These are phyloP conservation scores for Ceratocystis cubensis DNA, from an alignment of 2,329 filamentous ascomycete genomes.

Conservation along the genomic window DNA sequence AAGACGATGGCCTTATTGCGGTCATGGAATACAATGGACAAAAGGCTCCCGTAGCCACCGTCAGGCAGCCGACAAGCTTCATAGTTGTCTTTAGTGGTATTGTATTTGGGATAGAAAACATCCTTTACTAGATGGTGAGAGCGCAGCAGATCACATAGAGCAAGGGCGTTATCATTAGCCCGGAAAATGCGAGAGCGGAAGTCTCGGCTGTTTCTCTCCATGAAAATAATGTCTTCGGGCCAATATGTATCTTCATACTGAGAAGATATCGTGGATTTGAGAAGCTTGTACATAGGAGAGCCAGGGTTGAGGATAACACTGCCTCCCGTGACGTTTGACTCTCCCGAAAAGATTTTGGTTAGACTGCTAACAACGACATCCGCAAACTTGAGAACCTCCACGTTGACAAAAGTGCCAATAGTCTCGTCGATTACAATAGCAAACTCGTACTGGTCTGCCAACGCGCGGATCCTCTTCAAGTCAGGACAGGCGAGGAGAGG, in stretches of 20 bases:
- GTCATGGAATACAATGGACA: constrained; percentile 69
- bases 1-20: constrained; percentile 63
- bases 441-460: constrained; percentile 79
- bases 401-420: constrained; percentile 90
- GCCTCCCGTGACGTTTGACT: constrained; percentile 97
- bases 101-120: constrained; percentile 79
- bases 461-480: constrained; percentile 60
- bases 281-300: constrained; percentile 51
- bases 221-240: constrained; percentile 85
- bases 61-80: constrained; percentile 60
- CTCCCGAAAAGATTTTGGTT: constrained; percentile 94
- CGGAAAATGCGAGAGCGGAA: constrained; percentile 71
- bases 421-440: constrained; percentile 90
- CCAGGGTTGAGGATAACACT: constrained; percentile 53
- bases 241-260: constrained; percentile 85
- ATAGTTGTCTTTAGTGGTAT: constrained; percentile 56
- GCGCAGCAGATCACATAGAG: constrained; percentile 60
- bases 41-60: constrained; percentile 79
- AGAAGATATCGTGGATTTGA: constrained; percentile 53
- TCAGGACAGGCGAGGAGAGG: constrained; percentile 78
- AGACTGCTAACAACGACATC: constrained; percentile 90
- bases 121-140: constrained; percentile 53
- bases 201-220: constrained; percentile 92
- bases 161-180: constrained; percentile 75
- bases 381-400: constrained; percentile 78